Evolutionary conservation across 805 yeast species (phyloP), one percentile per base, ranked within the genome.

Genomic region (Yarrowia phangngaensis): DNA sequence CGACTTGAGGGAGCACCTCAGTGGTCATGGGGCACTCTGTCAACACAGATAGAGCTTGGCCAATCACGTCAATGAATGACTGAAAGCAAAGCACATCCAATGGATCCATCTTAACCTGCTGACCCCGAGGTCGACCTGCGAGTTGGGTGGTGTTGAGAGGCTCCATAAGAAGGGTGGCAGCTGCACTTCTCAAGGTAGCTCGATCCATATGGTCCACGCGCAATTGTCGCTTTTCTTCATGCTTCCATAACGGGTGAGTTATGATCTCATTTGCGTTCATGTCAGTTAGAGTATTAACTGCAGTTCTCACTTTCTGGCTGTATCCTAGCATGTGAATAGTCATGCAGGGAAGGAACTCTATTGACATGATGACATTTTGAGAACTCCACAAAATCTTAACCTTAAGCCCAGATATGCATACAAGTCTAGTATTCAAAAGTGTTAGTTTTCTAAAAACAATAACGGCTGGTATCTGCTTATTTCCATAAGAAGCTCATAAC

Each of bases 11-110:
- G 13, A 38, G 32, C 4, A 38, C 32, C 9, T 38, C 45, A 4
- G 45, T 38, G 7, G 45, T 38, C 45, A 38, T 38, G 24, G 45
- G 45, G 45, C 27, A 38, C 23, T 38, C 45, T 19, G 45, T 38
- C 19, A 38, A 32, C 11, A 31, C 32, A 0, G 45, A 23, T 24
- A 38, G 17, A 4, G 27, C 45, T 24, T 26, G 24, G 9, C 45
- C 45, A 13, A 38, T 38, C 17, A 38, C 45, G 23, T 38, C 45
- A 24, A 27, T 27, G 45, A 38, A 38, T 5, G 45, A 26, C 23
- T 38, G 45, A 3, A 38, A 19, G 16, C 45, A 38, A 8, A 38
- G 14, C 4, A 32, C 45, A 24, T 38, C 45, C 32, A 38, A 4
- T 8, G 45, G 24, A 13, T 38, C 45, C 32, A 38, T 17, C 7